Evolutionary conservation across 2,329 filamentous ascomycete species (phyloP), one percentile per base, ranked within the genome.

Genomic region (Penicillium sp.): DNA sequence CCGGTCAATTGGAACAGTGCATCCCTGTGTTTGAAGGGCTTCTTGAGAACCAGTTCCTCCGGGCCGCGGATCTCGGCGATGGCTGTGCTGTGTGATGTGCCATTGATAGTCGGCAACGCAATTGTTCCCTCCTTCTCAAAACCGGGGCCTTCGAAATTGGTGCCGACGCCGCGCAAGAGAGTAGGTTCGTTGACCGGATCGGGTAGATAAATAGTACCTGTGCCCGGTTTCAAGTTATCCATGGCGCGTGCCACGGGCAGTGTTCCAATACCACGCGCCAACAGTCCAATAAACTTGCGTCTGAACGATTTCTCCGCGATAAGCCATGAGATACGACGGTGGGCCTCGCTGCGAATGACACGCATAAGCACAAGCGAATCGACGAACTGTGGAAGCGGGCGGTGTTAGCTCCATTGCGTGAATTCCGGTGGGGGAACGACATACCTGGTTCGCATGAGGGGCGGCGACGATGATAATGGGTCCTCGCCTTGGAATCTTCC

Each of bases 281-380:
- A 80, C 74, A 85, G 85, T 34, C 93, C 93, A 61, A 98, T 89
- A 65, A 97, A 95, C 65, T 73, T 81, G 60, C 91, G 84, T 61
- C 88, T 83, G 72, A 97, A 94, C 2, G 90, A 96, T 67, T 96
- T 97, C 60, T 94, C 90, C 18, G 93, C 93, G 51, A 95, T 93
- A 40, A 98, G 80, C 63, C 95, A 90, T 42, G 89, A 89, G 48
- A 95, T 88, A 44, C 93, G 87, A 57, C 93, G 87, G 56, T 86
- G 84, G 44, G 89, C 86, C 73, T 96, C 90, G 64, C 81, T 85
- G 55, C 88, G 86, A 47, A 97, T 81, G 11, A 89, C 89, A 55
- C 90, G 85, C 81, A 95, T 94, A 42, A 98, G 79, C 57, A 97
- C 86, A 42, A 98, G 79, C 44, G 89, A 91, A 64, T 98, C 93